phyloP scores from a whole-genome alignment of 2,329 filamentous ascomycete species.

The Parascedosporium putredinis region DNA sequence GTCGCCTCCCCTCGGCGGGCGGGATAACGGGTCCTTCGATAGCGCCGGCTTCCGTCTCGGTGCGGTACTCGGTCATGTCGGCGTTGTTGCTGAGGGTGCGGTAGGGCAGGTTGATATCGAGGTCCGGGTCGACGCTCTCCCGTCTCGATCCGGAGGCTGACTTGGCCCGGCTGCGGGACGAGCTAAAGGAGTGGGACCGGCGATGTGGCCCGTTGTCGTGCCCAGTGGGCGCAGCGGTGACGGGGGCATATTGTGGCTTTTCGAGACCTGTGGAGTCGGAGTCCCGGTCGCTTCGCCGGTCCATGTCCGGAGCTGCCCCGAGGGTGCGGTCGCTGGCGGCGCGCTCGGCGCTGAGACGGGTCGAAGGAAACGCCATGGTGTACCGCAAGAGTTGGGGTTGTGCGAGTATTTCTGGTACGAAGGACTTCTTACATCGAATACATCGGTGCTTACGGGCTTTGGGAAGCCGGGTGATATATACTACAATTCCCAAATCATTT shows the following conservation, averaged over 20 bases:
- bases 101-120: constrained; percentile 51
- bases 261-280: not conserved
- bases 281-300: not conserved
- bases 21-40: constrained; percentile 35
- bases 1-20: constrained; percentile 17
- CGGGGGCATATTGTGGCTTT: constrained; percentile 11
- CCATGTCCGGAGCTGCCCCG: not conserved
- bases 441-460: too few relatives aligned
- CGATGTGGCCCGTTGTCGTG: constrained; percentile 4
- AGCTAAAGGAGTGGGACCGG: constrained; percentile 14
- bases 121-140: constrained; percentile 26
- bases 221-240: constrained; percentile 13
- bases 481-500: too few relatives aligned
- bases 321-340: not conserved
- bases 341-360: not conserved
- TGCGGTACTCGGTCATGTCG: constrained; percentile 56
- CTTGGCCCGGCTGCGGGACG: constrained; percentile 3
- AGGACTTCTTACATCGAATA: too few relatives aligned
- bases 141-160: constrained; percentile 15
- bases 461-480: too few relatives aligned
- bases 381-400: not conserved
- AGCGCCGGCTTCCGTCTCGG: constrained; percentile 48
- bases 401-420: too few relatives aligned
- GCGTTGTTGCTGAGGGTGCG: constrained; percentile 50
- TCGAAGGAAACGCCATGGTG: not conserved